A percentile compares a stretch with the other conserved stretches of the same genome.
phyloP scores from a whole-genome alignment of 805 yeast species.

The Candida insectalens region DNA sequence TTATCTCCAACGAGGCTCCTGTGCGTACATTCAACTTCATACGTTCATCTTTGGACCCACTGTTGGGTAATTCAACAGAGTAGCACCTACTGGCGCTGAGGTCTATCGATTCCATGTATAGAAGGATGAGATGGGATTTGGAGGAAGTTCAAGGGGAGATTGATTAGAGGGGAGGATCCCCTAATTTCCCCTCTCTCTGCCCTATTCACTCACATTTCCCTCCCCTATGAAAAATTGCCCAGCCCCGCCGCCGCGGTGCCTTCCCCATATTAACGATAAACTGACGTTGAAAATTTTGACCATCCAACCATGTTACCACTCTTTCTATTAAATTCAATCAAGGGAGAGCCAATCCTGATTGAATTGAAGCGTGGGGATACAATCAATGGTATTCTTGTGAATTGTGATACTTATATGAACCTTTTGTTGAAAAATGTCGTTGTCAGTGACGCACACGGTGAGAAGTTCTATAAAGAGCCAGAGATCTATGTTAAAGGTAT shows the following conservation, averaged over 20 bases:
- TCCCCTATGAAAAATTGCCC: too few relatives aligned
- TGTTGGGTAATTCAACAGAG: conserved; percentile 42
- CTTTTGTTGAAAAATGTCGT: conserved; percentile 71
- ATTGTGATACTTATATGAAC: conserved; percentile 96
- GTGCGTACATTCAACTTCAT: conserved; percentile 51
- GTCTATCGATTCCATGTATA: conserved; percentile 47
- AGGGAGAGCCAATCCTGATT: conserved; percentile 76
- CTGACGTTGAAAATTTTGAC: too few relatives aligned
- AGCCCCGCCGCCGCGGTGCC: too few relatives aligned
- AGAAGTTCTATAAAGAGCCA: conserved; percentile 48
- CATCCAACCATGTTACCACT: conserved; percentile 90
- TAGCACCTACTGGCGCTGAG: conserved; percentile 59
- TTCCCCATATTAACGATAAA: too few relatives aligned
- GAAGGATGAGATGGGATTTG: neutral
- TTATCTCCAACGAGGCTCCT: conserved; percentile 52
- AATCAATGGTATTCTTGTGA: conserved; percentile 70
- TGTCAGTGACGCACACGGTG: conserved; percentile 54
- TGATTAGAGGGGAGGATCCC: too few relatives aligned
- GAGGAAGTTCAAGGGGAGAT: too few relatives aligned
- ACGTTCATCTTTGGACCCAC: conserved; percentile 40
- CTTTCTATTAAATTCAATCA: conserved; percentile 82
- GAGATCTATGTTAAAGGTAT: conserved; percentile 81
- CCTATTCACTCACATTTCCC: too few relatives aligned
- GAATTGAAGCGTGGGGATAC: conserved; percentile 91
- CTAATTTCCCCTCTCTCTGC: neutral